These are phyloP conservation scores for Clonostachys sp. DNA, from an alignment of 2,329 filamentous ascomycete genomes.

Conservation along the genomic window DNA sequence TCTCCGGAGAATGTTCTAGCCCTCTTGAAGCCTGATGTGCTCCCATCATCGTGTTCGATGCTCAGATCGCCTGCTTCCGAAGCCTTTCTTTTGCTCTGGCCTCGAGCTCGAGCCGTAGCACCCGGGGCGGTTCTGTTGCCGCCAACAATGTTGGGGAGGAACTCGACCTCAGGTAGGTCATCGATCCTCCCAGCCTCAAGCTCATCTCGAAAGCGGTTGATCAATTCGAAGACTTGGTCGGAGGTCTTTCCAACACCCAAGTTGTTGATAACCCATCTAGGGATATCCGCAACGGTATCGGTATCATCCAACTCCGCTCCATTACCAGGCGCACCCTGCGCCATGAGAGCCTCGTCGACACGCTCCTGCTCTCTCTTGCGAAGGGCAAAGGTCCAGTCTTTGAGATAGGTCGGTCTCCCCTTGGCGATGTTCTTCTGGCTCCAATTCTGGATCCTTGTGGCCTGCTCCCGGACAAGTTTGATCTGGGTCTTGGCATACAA, in stretches of 20 bases:
- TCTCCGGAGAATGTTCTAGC: too few relatives aligned
- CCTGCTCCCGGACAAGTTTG: constrained; percentile 57
- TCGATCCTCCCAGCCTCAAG: constrained; percentile 33
- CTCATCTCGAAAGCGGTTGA: constrained; percentile 36
- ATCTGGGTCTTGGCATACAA: constrained; percentile 60
- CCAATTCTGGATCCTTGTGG: constrained; percentile 61
- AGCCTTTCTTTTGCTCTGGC: too few relatives aligned
- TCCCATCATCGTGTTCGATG: neutral
- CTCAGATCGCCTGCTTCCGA: too few relatives aligned
- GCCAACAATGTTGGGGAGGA: constrained; percentile 48
- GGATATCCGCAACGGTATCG: constrained; percentile 33
- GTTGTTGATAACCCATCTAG: constrained; percentile 41
- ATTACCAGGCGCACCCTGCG: constrained; percentile 15
- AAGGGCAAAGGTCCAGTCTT: constrained; percentile 55
- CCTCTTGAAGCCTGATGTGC: neutral
- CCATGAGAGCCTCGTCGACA: constrained; percentile 29
- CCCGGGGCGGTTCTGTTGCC: constrained; percentile 11
- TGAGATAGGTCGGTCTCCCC: constrained; percentile 22
- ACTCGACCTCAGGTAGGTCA: constrained; percentile 54
- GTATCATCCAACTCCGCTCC: constrained; percentile 3
- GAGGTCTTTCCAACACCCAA: constrained; percentile 44
- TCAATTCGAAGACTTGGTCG: constrained; percentile 38
- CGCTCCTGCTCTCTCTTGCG: constrained; percentile 62
- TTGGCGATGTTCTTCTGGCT: constrained; percentile 39
- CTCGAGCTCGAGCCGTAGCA: too few relatives aligned